Conservation (phyloP, 1,139 yeast species). For the Wickerhamomyces sp. region DNA sequence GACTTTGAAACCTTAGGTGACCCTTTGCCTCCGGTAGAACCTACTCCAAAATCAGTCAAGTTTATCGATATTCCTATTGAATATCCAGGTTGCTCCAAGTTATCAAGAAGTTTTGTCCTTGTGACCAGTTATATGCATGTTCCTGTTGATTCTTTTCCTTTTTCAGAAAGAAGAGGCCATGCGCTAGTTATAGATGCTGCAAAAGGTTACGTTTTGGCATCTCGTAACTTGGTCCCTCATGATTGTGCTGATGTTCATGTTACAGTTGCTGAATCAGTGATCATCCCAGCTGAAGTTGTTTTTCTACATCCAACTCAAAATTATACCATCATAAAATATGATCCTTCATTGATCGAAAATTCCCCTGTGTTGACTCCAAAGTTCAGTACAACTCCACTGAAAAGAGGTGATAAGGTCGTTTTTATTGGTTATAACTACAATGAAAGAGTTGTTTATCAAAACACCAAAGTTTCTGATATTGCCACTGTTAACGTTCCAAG, state of each 20-base stretch:
- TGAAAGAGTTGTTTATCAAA: conserved; percentile 67
- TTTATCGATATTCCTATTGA: conserved; percentile 67
- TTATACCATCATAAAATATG: conserved; percentile 80
- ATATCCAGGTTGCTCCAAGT: conserved; percentile 49
- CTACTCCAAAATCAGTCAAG: conserved; percentile 59
- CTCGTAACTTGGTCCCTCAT: conserved; percentile 79
- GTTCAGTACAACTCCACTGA: conserved; percentile 52
- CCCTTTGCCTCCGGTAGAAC: conserved; percentile 50
- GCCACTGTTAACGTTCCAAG: conserved; percentile 73
- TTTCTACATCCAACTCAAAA: conserved; percentile 88
- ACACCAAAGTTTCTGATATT: conserved; percentile 73
- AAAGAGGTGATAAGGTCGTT: conserved; percentile 69
- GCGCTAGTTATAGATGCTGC: conserved; percentile 81
- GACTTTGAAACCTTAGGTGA: conserved; percentile 70
- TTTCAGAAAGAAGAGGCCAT: conserved; percentile 56
- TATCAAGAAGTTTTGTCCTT: conserved; percentile 60
- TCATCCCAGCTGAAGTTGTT: conserved; percentile 74
- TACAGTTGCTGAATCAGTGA: conserved; percentile 81
- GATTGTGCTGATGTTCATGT: conserved; percentile 76
- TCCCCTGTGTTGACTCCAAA: conserved; percentile 60
- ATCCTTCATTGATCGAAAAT: conserved; percentile 61
- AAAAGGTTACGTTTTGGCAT: conserved; percentile 74
- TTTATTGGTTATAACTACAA: conserved; percentile 79
- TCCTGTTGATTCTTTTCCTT: conserved; percentile 70
- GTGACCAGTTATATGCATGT: conserved; percentile 64